Evolutionary conservation across 2,329 filamentous ascomycete species (phyloP), one percentile per base, ranked within the genome.

Genomic region (Colletotrichum trifolii): DNA sequence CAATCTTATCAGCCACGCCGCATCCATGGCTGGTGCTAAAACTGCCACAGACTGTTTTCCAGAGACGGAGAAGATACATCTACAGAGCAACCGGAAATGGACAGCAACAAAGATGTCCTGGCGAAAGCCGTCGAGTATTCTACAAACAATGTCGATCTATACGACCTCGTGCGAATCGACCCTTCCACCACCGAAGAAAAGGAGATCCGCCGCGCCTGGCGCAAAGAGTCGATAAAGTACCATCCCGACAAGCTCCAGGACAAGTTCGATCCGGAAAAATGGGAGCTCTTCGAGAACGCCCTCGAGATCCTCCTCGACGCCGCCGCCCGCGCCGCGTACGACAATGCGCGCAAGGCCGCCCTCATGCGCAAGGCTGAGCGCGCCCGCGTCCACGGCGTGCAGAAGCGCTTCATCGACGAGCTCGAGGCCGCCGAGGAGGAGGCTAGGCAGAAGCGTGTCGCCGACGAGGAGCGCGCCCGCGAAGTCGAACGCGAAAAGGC

Each of bases 201-300:
- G n/a, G 91, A 94, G 67, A 90, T 97, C 72, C 90, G 92, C 68
- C 89, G 91, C 70, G 93, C 93, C 48, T 97, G 95, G 83, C 88
- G 93, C 64, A 92, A 92, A 72, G 89, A 90, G 36, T 93, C 93
- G 4, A 83, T 97, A n/a, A 93, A 93, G 73, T 93, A 94, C 81
- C 95, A 98, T 77, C 95, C 95, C 1, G 95, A 98, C 84, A 97
- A 97, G 80, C 89, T 94, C 60, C 87, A 89, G 68, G 88, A 87
- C 56, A 81, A 85, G 42, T 93, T 91, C 71, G 93, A 96, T 70
- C 85, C 92, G 49, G 89, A 90, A 60, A 92, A 91, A 73, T 98
- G 96, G 82, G 92, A 97, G 77, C 83, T 91, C 1, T 89, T 97
- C 63, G 91, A 94, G 73, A 91, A 91, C 67, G 94, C 93, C n/a